Percentiles rank a stretch among this genome's conserved stretches.
These are phyloP conservation scores for Tilletia caries DNA, from an alignment of 1,284 basidiomycete species.

Conservation along the genomic window DNA sequence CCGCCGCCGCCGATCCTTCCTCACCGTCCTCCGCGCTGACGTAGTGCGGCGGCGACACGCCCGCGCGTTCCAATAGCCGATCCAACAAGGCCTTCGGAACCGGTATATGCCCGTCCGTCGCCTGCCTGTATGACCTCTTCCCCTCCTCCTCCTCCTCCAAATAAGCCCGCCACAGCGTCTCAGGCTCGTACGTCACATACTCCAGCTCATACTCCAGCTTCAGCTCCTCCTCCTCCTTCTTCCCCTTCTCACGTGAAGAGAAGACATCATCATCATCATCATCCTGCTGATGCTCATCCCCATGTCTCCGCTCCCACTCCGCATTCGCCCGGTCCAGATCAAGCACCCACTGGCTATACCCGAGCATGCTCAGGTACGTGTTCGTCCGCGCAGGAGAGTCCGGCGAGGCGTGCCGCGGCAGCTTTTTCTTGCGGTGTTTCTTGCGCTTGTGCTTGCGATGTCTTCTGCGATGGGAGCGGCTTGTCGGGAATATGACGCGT, in stretches of 20 bases:
- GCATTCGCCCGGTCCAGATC: slow-evolving; percentile 63
- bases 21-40: slow-evolving; percentile 3
- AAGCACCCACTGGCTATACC: slow-evolving; percentile 78
- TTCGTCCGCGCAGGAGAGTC: slow-evolving; percentile 71
- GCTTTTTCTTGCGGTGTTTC: slow-evolving; percentile 61
- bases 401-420: slow-evolving; percentile 65
- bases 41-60: slow-evolving; percentile 46
- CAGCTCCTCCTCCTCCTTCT: slow-evolving; percentile 7
- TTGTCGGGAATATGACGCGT: slow-evolving; percentile 25
- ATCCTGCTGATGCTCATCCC: too few species aligned
- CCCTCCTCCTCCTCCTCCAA: background rate
- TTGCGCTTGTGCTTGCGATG: slow-evolving; percentile 51
- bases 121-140: too few species aligned
- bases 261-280: slow-evolving; percentile 42
- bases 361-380: slow-evolving; percentile 68
- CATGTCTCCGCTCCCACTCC: slow-evolving; percentile 46
- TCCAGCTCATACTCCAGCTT: slow-evolving; percentile 38
- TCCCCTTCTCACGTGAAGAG: background rate
- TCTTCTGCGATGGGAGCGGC: background rate
- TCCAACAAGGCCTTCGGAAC: slow-evolving; percentile 69
- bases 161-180: slow-evolving; percentile 42
- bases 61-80: slow-evolving; percentile 54
- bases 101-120: slow-evolving; percentile 22
- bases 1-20: background rate
- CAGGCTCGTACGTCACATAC: slow-evolving; percentile 44